Base-by-base conservation (phyloP, 257 asterid species). In the Verbascum thapsus region DNA sequence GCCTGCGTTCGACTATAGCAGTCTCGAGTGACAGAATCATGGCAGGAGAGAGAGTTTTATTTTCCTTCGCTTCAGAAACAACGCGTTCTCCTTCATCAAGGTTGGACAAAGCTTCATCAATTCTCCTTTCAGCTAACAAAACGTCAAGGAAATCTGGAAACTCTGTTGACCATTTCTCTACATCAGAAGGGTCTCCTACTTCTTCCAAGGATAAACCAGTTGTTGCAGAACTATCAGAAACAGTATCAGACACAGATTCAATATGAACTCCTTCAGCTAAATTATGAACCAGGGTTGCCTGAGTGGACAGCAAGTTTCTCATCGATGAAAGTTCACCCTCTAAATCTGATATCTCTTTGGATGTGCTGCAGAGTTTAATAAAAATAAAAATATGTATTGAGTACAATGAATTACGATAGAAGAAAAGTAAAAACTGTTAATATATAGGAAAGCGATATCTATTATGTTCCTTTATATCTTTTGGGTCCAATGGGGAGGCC, bases 251-350 rank as follows among this genome's bases (percentile, higher is more conserved):
- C 61, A 78, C 74, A 45, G 94, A 79, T 59, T 79, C 86, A 39
- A 90, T 74, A 72, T 80, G 81, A 74, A 90, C 99, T 68, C 99
- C 99, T 76, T 94, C 99, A 11, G 97, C 96, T 74, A 94, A 76
- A 81, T 80, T 76, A 79, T 90, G 96, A 72, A 94, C 81, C 74
- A 94, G 80, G 53, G 95, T 83, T 58, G 95, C 94, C 81, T 89
- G 99, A 61, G 99, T 94, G 74, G 99, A 94, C 65, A 94, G 83
- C 80, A 94, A 76, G 76, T 84, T 94, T 76, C 94, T 83, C 96
- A 94, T 94, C 40, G 97, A 94, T 69, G 96, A 90, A 69, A 94
- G 96, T 67, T 94, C 99, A 15, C 97, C 99, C 84, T 94, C 99
- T 66, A 94, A 83, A 75, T 94, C 99, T 51, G 99, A 94, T 74